Conservation (phyloP, 441 rosid species). For the Rhodomyrtus psidioides region DNA sequence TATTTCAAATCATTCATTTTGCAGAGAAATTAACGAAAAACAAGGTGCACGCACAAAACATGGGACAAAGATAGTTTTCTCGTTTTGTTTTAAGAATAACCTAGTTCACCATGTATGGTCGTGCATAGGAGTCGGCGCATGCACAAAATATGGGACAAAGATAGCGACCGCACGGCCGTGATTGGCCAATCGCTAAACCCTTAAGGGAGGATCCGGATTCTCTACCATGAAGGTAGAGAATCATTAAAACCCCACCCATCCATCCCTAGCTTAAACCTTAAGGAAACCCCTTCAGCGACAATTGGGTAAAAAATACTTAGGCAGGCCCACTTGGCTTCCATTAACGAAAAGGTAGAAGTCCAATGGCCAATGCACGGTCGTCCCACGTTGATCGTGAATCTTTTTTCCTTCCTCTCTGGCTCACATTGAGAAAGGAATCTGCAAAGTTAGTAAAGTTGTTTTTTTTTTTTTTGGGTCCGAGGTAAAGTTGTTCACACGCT, state of each 20-base stretch:
- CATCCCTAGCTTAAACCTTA: no score
- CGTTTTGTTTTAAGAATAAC: no score
- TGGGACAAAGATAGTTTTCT: no score
- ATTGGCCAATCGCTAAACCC: neutral
- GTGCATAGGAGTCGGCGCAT: neutral
- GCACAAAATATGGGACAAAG: neutral
- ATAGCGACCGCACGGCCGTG: neutral
- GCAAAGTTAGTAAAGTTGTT: neutral
- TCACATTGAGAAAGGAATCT: neutral
- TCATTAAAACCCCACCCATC: no score
- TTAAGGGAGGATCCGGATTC: no score
- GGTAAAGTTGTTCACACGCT: neutral
- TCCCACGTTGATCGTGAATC: neutral
- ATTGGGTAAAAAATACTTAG: neutral
- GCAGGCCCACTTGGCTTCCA: neutral
- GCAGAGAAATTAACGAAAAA: no score
- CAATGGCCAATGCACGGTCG: neutral
- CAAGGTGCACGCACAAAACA: no score
- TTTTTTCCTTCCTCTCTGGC: neutral
- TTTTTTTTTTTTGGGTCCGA: no score
- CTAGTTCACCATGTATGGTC: no score
- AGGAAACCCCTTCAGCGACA: neutral
- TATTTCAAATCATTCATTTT: no score
- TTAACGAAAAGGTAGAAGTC: neutral
- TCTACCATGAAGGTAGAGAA: no score